Conservation (phyloP, 2,329 filamentous ascomycete species). For the Cladophialophora bantiana region DNA sequence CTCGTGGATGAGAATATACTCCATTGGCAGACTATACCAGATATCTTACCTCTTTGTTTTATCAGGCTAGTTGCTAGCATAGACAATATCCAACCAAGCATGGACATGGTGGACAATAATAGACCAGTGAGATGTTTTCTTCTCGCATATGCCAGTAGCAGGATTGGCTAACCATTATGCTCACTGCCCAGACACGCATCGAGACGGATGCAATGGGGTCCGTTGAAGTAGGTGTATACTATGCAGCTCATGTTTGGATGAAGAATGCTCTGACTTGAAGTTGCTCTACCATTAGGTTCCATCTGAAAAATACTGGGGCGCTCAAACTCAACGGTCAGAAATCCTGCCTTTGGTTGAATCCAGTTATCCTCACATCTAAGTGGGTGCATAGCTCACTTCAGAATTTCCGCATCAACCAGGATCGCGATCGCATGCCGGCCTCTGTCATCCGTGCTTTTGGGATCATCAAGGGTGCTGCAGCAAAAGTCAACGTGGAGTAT, state of each 20-base stretch:
- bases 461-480: constrained; percentile 28
- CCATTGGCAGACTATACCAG: background rate
- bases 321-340: constrained; percentile 59
- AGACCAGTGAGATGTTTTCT: background rate
- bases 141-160: too few species aligned
- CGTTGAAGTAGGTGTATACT: constrained; percentile 68
- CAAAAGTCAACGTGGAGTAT: constrained; percentile 26
- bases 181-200: constrained; percentile 64
- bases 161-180: background rate
- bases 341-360: background rate
- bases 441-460: constrained; percentile 29
- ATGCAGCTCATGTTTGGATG: background rate
- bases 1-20: background rate
- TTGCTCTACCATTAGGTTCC: background rate
- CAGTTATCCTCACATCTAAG: background rate
- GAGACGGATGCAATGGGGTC: constrained; percentile 98
- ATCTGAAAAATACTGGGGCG: constrained; percentile 91
- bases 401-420: constrained; percentile 32
- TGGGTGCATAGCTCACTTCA: constrained; percentile 21
- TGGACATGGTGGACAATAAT: background rate
- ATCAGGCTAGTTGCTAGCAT: background rate
- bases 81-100: background rate
- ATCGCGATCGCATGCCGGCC: constrained; percentile 29
- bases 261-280: background rate
- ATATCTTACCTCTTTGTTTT: background rate